These are phyloP conservation scores for Trametes cinnabarina DNA, from an alignment of 768 basidiomycete species.

Conservation along the genomic window DNA sequence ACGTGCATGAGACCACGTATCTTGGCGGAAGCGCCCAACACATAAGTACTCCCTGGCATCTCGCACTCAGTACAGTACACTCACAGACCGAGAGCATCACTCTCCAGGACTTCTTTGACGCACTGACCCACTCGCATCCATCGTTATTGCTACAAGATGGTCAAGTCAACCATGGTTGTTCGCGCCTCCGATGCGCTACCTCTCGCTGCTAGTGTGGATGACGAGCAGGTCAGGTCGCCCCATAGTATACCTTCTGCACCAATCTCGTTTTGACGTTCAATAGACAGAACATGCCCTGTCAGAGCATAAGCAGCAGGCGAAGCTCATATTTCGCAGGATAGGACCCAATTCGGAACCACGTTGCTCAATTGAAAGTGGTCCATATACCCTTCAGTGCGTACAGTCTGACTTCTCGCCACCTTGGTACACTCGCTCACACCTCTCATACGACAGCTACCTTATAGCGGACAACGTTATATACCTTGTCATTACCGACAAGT, in stretches of 20 bases:
- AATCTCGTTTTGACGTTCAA: slow-evolving; percentile 14
- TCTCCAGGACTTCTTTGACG: not conserved
- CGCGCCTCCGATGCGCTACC: slow-evolving; percentile 86
- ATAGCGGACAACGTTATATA: slow-evolving; percentile 94
- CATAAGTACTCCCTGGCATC: not conserved
- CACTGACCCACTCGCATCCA: too few species aligned
- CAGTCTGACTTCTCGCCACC: slow-evolving; percentile 4
- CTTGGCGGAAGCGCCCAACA: not conserved
- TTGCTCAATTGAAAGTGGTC: slow-evolving; percentile 95
- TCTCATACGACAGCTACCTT: slow-evolving; percentile 67
- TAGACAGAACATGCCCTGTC: slow-evolving; percentile 92
- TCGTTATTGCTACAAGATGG: slow-evolving; percentile 48
- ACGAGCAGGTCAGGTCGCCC: slow-evolving; percentile 71
- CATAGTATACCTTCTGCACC: not conserved
- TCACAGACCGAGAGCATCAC: not conserved
- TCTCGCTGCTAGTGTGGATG: slow-evolving; percentile 93
- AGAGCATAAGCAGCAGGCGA: slow-evolving; percentile 98
- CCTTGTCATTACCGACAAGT: slow-evolving; percentile 93
- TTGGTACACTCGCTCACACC: slow-evolving; percentile 1
- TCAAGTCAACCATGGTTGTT: slow-evolving; percentile 83
- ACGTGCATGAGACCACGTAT: slow-evolving; percentile 20
- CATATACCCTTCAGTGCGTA: slow-evolving; percentile 92
- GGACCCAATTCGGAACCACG: slow-evolving; percentile 92
- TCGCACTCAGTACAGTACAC: not conserved
- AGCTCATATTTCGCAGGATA: slow-evolving; percentile 92